Evolutionary conservation across 306 rosid species (phyloP).

Genomic region (Medicago lupulina): DNA sequence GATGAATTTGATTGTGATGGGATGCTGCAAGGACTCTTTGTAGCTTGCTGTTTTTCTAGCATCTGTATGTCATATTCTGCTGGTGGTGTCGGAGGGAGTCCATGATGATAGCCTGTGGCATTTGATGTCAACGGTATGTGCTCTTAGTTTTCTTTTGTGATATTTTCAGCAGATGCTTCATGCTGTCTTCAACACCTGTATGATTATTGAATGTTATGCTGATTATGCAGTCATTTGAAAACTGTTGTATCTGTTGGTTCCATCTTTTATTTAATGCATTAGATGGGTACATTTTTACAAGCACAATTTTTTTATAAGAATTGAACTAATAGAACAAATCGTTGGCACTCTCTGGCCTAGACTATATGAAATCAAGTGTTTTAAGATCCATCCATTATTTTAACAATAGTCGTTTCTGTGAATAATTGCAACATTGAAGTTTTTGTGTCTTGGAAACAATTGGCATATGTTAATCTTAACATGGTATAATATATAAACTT

Average conservation of each 20-base stretch:
- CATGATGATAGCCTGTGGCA: conserved; percentile 80
- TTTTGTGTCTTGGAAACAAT: too few relatives aligned
- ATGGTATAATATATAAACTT: too few relatives aligned
- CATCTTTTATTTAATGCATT: background rate
- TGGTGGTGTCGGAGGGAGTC: conserved; percentile 79
- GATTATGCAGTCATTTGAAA: background rate
- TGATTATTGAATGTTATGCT: background rate
- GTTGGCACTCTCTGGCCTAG: too few relatives aligned
- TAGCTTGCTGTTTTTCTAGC: conserved; percentile 51
- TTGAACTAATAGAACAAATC: too few relatives aligned
- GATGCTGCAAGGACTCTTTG: conserved; percentile 71
- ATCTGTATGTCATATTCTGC: conserved; percentile 45
- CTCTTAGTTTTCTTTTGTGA: conserved; percentile 4
- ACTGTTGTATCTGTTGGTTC: background rate
- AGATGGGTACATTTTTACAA: background rate
- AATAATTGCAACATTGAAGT: too few relatives aligned
- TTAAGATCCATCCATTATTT: background rate
- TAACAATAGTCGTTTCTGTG: conserved; percentile 3
- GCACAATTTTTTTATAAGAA: background rate
- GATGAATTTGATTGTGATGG: conserved; percentile 50
- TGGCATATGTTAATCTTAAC: too few relatives aligned
- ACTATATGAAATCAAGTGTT: background rate
- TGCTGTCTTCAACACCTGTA: conserved; percentile 14
- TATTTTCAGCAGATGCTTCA: conserved; percentile 27
- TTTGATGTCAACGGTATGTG: conserved; percentile 74